A percentile compares a stretch with the other conserved stretches of the same genome.
phyloP scores from a whole-genome alignment of 306 rosid species.

The Psophocarpus tetragonolobus region DNA sequence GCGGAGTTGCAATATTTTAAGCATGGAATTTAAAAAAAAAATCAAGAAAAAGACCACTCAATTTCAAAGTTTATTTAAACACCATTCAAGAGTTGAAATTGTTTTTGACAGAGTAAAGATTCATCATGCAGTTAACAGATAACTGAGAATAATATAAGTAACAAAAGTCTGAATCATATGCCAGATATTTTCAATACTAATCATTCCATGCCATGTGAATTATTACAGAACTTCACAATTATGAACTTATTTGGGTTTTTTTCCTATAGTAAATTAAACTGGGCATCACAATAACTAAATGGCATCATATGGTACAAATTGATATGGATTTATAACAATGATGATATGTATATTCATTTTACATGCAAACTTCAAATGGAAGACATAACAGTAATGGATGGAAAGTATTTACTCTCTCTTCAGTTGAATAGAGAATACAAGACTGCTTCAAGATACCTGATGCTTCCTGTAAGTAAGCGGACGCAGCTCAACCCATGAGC shows the following conservation, averaged over 20 bases:
- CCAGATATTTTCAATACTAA: not conserved
- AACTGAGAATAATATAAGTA: not conserved
- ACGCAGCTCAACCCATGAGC: slow-evolving; percentile 91
- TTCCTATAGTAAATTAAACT: not conserved
- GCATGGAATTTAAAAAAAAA: not conserved
- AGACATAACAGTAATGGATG: not conserved
- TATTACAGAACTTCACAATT: not conserved
- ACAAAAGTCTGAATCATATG: not conserved
- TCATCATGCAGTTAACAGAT: not conserved
- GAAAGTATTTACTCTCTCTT: slow-evolving; percentile 7
- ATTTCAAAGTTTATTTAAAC: not conserved
- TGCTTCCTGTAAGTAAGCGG: slow-evolving; percentile 88
- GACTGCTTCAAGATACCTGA: slow-evolving; percentile 58
- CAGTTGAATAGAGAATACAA: slow-evolving; percentile 2
- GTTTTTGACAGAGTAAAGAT: not conserved
- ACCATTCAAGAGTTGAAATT: not conserved
- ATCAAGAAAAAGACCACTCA: not conserved
- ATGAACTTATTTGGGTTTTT: not conserved
- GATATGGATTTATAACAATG: not conserved
- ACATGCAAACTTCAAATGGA: not conserved
- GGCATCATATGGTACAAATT: not conserved
- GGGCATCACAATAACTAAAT: not conserved
- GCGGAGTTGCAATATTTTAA: not conserved
- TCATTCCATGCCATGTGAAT: not conserved
- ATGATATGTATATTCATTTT: not conserved